Evolutionary conservation across 495 filamentous ascomycete species (phyloP).

Genomic region (Aspergillus kassunensis): DNA sequence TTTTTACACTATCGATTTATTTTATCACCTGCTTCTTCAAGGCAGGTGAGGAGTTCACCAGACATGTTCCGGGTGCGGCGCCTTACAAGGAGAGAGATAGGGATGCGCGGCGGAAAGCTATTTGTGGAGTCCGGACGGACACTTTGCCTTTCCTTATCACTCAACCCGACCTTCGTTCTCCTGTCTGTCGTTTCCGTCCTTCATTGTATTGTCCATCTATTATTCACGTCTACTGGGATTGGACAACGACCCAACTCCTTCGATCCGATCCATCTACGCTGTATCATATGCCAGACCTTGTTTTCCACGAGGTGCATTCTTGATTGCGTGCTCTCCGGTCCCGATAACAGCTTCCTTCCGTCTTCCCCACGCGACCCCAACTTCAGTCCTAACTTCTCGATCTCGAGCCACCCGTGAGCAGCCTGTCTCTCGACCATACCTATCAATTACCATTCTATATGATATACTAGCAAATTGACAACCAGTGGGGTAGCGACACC

Average conservation of each 20-base stretch:
- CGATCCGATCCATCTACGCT: not conserved
- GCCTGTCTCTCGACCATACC: not conserved
- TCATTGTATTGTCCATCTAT: not conserved
- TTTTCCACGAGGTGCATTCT: not conserved
- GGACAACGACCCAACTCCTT: not conserved
- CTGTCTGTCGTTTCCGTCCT: not conserved
- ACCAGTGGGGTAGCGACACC: conserved; percentile 8
- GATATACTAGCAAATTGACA: conserved; percentile 1
- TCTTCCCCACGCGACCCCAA: conserved; percentile 2
- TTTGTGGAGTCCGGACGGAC: conserved; percentile 4
- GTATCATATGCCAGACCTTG: not conserved
- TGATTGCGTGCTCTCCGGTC: conserved; percentile 1
- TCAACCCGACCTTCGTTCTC: not conserved
- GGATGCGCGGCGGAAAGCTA: not conserved
- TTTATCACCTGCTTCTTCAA: too few relatives aligned
- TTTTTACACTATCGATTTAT: too few relatives aligned
- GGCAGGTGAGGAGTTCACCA: not conserved
- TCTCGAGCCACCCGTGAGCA: not conserved
- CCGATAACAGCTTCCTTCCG: conserved; percentile 6
- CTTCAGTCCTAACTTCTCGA: not conserved
- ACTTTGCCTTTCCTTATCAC: conserved; percentile 16
- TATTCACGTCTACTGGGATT: not conserved
- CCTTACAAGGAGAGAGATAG: too few relatives aligned
- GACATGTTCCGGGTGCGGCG: not conserved
- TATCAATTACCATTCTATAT: not conserved